phyloP scores from a whole-genome alignment of 495 filamentous ascomycete genomes.

The Neurospora cerealis region DNA sequence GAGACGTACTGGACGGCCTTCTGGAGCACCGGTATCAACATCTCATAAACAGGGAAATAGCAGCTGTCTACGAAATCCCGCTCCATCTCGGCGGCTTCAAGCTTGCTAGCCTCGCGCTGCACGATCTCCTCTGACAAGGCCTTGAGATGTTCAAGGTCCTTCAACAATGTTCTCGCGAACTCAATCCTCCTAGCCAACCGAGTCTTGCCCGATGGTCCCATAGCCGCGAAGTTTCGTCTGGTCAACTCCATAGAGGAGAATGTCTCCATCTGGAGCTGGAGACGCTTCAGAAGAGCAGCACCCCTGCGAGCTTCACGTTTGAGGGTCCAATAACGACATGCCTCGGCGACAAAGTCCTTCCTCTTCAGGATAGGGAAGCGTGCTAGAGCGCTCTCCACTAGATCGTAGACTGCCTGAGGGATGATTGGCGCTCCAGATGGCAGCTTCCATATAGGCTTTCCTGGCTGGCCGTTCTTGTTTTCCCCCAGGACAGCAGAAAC shows the following conservation, averaged over 20 bases:
- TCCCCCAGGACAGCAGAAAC: constrained; percentile 52
- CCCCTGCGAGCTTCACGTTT: constrained; percentile 90
- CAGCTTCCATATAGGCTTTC: constrained; percentile 79
- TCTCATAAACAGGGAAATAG: constrained; percentile 76
- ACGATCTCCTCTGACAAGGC: constrained; percentile 57
- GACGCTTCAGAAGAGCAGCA: constrained; percentile 79
- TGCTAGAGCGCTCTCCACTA: constrained; percentile 66
- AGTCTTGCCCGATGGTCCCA: constrained; percentile 74
- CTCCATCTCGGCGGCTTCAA: constrained; percentile 65
- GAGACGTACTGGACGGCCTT: constrained; percentile 57
- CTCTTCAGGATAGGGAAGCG: constrained; percentile 75
- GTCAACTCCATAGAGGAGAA: constrained; percentile 97
- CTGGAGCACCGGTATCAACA: constrained; percentile 72
- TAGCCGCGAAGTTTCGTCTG: constrained; percentile 78
- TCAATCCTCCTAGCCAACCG: constrained; percentile 75
- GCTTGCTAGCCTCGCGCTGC: constrained; percentile 61
- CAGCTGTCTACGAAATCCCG: constrained; percentile 70
- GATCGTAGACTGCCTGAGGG: constrained; percentile 70
- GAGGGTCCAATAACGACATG: constrained; percentile 94
- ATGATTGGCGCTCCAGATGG: constrained; percentile 94
- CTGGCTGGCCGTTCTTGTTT: constrained; percentile 58
- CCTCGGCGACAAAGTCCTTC: constrained; percentile 85
- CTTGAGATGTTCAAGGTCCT: constrained; percentile 66
- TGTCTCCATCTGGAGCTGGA: constrained; percentile 88
- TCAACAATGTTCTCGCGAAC: constrained; percentile 65